Evolutionary conservation across 1,284 basidiomycete genomes (phyloP).

Genomic region (Caloboletus inedulis): DNA sequence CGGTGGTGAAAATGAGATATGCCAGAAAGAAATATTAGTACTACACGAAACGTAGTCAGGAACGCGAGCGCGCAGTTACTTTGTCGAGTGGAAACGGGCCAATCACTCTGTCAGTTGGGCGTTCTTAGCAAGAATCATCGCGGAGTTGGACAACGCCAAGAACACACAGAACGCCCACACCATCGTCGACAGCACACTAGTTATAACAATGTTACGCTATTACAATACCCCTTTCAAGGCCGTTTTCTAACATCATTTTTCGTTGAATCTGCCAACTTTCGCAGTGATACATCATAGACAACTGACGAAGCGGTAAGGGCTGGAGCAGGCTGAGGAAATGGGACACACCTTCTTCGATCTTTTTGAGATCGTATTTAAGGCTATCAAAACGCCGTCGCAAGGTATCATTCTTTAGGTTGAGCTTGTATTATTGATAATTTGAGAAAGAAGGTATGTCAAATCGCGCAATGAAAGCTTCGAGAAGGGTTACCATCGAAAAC

Average conservation of each 20-base stretch:
- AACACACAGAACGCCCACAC: neutral
- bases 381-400: slow-evolving; percentile 78
- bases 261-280: slow-evolving; percentile 49
- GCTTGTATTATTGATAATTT: slow-evolving; percentile 37
- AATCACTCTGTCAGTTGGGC: slow-evolving; percentile 3
- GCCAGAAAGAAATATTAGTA: slow-evolving; percentile 3
- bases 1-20: slow-evolving; percentile 6
- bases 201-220: slow-evolving; percentile 1
- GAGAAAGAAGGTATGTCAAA: slow-evolving; percentile 10
- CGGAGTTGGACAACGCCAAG: slow-evolving; percentile 21
- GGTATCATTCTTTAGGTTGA: slow-evolving; percentile 87
- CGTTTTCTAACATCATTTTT: slow-evolving; percentile 1
- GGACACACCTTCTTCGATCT: slow-evolving; percentile 78
- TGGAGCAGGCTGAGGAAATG: slow-evolving; percentile 1
- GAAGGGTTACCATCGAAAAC: slow-evolving; percentile 66
- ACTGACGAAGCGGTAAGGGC: slow-evolving; percentile 42
- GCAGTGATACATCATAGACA: slow-evolving; percentile 80
- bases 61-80: slow-evolving; percentile 1
- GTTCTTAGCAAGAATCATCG: slow-evolving; percentile 17
- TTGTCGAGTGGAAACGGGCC: slow-evolving; percentile 5
- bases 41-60: slow-evolving; percentile 6
- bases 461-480: slow-evolving; percentile 1
- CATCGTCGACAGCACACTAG: neutral
- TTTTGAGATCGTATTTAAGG: slow-evolving; percentile 85
- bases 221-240: neutral